Evolutionary conservation across 2,329 filamentous ascomycete genomes (phyloP).

Genomic region (Colletotrichum sojae): DNA sequence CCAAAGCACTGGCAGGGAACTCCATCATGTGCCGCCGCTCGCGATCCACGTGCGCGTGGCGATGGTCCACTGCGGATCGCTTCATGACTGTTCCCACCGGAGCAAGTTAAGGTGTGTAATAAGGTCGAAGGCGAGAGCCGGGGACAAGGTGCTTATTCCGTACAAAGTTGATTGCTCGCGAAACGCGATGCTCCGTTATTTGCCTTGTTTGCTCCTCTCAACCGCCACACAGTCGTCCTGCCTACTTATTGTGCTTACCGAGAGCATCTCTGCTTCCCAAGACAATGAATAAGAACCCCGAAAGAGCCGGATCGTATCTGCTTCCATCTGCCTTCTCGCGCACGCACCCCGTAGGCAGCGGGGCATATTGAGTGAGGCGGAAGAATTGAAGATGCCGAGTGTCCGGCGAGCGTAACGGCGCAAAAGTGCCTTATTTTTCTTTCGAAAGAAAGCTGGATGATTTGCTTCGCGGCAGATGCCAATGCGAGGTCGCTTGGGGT

Average conservation of each 20-base stretch:
- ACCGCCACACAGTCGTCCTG: slow-evolving; percentile 10
- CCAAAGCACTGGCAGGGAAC: background rate
- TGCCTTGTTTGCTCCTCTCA: slow-evolving; percentile 7
- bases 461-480: background rate
- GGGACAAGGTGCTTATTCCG: slow-evolving; percentile 20
- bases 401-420: background rate
- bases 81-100: slow-evolving; percentile 6
- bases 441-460: background rate
- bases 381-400: background rate
- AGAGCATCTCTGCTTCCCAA: no score
- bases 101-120: slow-evolving; percentile 11
- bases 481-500: no score
- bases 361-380: background rate
- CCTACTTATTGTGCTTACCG: background rate
- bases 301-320: no score
- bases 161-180: slow-evolving; percentile 16
- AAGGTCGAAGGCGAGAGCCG: slow-evolving; percentile 18
- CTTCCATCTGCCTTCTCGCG: slow-evolving; percentile 3
- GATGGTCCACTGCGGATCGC: slow-evolving; percentile 5
- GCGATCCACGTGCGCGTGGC: slow-evolving; percentile 12
- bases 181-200: slow-evolving; percentile 15
- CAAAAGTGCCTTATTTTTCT: background rate
- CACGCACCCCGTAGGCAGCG: background rate
- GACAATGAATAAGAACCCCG: no score
- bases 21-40: background rate